Conservation (phyloP, 2,329 filamentous ascomycete genomes). For the Venturiaceae sp. region DNA sequence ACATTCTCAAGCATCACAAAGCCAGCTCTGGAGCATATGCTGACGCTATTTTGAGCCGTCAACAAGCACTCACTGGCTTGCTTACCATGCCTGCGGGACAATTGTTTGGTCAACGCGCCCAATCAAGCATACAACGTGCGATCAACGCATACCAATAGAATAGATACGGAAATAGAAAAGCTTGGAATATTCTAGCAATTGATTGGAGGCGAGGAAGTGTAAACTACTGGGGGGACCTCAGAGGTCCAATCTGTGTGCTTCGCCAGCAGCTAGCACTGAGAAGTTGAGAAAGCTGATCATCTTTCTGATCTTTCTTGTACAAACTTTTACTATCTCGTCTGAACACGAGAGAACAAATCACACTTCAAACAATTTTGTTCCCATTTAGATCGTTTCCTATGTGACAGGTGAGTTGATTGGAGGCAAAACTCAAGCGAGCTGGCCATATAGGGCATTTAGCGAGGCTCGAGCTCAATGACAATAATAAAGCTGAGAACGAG, state of each 20-base stretch:
- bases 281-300: not conserved
- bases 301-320: not conserved
- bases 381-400: not conserved
- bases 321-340: not conserved
- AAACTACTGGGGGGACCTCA: not conserved
- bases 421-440: not conserved
- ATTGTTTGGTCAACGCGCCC: not conserved
- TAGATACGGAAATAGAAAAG: not conserved
- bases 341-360: not conserved
- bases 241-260: no score
- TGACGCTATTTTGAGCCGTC: not conserved
- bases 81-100: not conserved
- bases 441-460: no score
- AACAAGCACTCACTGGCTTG: not conserved
- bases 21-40: not conserved
- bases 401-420: not conserved
- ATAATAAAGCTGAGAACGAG: no score
- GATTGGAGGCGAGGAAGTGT: not conserved
- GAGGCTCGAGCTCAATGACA: no score
- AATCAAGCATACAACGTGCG: not conserved
- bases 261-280: not conserved
- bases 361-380: not conserved
- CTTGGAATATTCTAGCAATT: not conserved
- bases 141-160: not conserved
- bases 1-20: not conserved